Conservation (phyloP, 2,329 filamentous ascomycete species). For the Cadophora gregata region DNA sequence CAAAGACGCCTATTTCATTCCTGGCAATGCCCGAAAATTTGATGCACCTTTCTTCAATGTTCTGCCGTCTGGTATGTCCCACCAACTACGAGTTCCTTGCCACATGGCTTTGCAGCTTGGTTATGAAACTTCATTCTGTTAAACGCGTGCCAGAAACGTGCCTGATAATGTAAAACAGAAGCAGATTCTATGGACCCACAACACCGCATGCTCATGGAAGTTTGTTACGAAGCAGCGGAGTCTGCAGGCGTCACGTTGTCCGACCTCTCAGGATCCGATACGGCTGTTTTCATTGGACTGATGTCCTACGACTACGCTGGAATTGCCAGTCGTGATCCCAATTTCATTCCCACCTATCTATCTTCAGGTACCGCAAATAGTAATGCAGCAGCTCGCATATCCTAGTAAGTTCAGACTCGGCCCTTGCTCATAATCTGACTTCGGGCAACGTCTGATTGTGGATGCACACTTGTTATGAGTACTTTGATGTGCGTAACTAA, state of each 20-base stretch:
- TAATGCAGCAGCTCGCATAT: conserved; percentile 47
- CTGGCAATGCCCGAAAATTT: conserved; percentile 26
- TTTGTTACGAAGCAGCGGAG: conserved; percentile 40
- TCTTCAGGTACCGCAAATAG: conserved; percentile 40
- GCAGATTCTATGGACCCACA: conserved; percentile 43
- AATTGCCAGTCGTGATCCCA: background rate
- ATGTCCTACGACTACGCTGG: conserved; percentile 42
- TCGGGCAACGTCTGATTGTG: background rate
- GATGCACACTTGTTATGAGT: background rate
- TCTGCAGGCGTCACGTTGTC: conserved; percentile 18
- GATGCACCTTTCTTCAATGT: conserved; percentile 32
- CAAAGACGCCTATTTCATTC: conserved; percentile 15
- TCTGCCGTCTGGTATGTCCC: background rate
- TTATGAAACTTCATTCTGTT: background rate
- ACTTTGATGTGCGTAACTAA: too few relatives aligned
- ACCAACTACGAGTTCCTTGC: too few relatives aligned
- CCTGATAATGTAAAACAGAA: conserved; percentile 9
- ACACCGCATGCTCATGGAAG: conserved; percentile 53
- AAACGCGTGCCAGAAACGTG: background rate
- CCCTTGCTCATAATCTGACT: too few relatives aligned
- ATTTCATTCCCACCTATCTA: conserved; percentile 9
- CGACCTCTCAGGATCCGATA: conserved; percentile 24
- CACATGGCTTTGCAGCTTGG: background rate
- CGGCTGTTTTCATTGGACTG: conserved; percentile 56
- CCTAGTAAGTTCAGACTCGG: background rate